phyloP scores from a whole-genome alignment of 768 basidiomycete genomes.

The Phanerochaete sordida region DNA sequence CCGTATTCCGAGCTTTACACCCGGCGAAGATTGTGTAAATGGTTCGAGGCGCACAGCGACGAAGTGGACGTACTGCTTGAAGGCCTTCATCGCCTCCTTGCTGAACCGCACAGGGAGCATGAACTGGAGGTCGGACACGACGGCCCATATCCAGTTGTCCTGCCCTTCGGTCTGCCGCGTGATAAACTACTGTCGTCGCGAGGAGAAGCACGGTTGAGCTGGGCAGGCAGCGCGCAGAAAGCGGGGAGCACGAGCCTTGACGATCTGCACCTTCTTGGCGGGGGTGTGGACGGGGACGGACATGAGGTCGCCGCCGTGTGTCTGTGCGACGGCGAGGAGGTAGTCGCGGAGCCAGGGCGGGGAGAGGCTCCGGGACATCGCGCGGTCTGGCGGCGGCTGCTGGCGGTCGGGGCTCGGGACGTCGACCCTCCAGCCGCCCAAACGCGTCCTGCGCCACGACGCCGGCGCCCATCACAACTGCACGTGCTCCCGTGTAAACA shows the following conservation, averaged over 20 bases:
- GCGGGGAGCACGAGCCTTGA: constrained; percentile 38
- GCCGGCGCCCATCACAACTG: neutral
- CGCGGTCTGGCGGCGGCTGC: neutral
- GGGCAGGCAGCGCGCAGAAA: neutral
- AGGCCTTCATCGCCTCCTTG: constrained; percentile 44
- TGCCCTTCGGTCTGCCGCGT: constrained; percentile 38
- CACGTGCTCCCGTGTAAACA: too few species aligned
- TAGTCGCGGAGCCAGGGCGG: constrained; percentile 58
- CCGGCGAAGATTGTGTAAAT: neutral
- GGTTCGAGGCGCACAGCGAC: neutral
- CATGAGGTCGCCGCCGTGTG: constrained; percentile 43
- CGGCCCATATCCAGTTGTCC: constrained; percentile 56
- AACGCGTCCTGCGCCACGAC: neutral
- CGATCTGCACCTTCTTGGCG: constrained; percentile 55
- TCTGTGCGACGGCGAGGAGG: constrained; percentile 46
- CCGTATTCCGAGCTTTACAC: constrained; percentile 13
- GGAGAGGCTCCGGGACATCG: constrained; percentile 36
- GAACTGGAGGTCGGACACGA: constrained; percentile 54
- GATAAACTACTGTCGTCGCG: constrained; percentile 42
- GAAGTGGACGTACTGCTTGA: constrained; percentile 27
- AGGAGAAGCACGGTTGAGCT: neutral
- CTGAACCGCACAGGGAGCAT: constrained; percentile 53
- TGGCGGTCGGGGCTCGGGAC: neutral
- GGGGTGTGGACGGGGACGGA: constrained; percentile 30
- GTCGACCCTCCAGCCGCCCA: neutral